Base-by-base conservation (phyloP, 108 stramenopile species). In the Conticribra weissflogii region DNA sequence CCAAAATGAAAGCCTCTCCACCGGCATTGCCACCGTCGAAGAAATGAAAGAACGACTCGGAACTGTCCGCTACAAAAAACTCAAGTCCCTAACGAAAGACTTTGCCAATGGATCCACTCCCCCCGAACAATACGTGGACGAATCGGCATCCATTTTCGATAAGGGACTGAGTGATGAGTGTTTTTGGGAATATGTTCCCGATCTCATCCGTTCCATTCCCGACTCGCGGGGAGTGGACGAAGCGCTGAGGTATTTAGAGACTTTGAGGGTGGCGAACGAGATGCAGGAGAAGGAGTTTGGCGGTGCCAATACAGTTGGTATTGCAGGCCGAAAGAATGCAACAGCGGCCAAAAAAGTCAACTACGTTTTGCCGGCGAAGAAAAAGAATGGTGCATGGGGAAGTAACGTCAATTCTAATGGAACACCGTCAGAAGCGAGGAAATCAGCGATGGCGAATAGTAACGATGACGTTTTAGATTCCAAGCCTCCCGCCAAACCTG, bases 61-160 rank as follows among this genome's bases (percentile, higher is more conserved):
- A 3, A 65, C 79, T 14, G 74, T 72, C 14, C 85, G 82, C 32
- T 96, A 85, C 78, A 96, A 96, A 70, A 78, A 83, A 44, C 78
- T 96, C 1, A 96, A 92, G 59, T 52, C 67, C 9, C 32, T 88
- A 23, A 96, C 94, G 5, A 85, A 84, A 55, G 76, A 83, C 15
- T 88, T 92, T 66, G 88, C 90, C 0, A 72, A 46, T 45, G 88
- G 76, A 3, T 29, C 32, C 4, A 57, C 85, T 3, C 48, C 66
- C 15, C 84, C 88, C 24, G 90, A 88, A 58, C 73, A 76, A 2
- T 95, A 93, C 66, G 85, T 96, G 8, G 87, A 91, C 31, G 68
- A 74, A 21, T 52, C 86, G 9, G 85, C 86, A 14, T 79, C 84
- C 3, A 54, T 96, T 34, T 96, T 96, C 72, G 87, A 91, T 33